phyloP scores from a whole-genome alignment of 768 basidiomycete genomes.

The Termitomyces eurrhizus region DNA sequence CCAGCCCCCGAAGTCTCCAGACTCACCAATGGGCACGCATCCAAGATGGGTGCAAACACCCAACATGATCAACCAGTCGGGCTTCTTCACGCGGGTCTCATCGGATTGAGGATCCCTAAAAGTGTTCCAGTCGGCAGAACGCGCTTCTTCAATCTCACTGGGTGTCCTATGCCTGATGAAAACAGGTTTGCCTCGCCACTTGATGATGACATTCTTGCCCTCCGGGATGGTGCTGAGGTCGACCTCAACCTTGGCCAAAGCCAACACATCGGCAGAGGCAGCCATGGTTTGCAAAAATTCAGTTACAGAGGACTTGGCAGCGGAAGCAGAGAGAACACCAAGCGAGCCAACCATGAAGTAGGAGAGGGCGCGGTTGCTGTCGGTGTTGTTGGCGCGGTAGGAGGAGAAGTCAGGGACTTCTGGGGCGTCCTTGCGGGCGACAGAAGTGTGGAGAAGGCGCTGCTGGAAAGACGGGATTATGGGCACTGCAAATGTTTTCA shows the following conservation, averaged over 20 bases:
- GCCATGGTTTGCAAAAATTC: slow-evolving; percentile 96
- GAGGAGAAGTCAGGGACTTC: slow-evolving; percentile 86
- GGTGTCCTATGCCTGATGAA: slow-evolving; percentile 96
- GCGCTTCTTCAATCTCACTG: slow-evolving; percentile 91
- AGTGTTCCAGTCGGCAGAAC: slow-evolving; percentile 74
- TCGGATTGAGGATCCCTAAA: slow-evolving; percentile 93
- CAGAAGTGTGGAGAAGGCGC: slow-evolving; percentile 77
- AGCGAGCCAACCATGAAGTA: slow-evolving; percentile 92
- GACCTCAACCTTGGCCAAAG: slow-evolving; percentile 96
- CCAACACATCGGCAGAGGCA: slow-evolving; percentile 96
- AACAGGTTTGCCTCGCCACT: slow-evolving; percentile 99
- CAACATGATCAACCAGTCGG: slow-evolving; percentile 93
- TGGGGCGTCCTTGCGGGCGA: slow-evolving; percentile 62
- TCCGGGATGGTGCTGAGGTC: slow-evolving; percentile 88
- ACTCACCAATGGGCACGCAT: slow-evolving; percentile 97
- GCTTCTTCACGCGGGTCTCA: slow-evolving; percentile 84
- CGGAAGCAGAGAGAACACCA: slow-evolving; percentile 91
- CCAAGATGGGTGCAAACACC: slow-evolving; percentile 97
- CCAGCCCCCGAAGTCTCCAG: slow-evolving; percentile 98
- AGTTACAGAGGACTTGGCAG: slow-evolving; percentile 88
- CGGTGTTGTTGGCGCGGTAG: slow-evolving; percentile 69
- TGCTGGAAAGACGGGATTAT: slow-evolving; percentile 54
- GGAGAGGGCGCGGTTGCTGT: slow-evolving; percentile 69
- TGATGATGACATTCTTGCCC: slow-evolving; percentile 95
- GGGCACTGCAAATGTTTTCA: slow-evolving; percentile 35